These are phyloP conservation scores for Pachyrhizus erosus DNA, from an alignment of 306 rosid species.

Conservation along the genomic window DNA sequence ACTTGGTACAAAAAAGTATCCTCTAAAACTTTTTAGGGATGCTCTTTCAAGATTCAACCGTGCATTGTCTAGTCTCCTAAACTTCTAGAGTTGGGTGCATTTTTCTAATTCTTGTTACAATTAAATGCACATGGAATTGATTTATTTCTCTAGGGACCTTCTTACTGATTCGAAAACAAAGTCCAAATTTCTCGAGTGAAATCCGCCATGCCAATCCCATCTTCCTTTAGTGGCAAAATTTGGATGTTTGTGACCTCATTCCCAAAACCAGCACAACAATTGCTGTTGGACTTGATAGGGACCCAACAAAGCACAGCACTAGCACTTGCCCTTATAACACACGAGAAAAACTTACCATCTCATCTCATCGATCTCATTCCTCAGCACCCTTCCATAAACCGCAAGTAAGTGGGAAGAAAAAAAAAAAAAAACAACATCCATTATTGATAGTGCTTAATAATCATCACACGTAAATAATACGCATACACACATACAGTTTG, in stretches of 20 bases:
- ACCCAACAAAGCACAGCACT: constrained; percentile 54
- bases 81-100: constrained; percentile 10
- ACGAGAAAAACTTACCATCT: constrained; percentile 58
- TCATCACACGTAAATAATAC: constrained; percentile 8
- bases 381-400: constrained; percentile 35
- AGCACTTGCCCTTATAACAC: constrained; percentile 39
- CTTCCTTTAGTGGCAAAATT: constrained; percentile 54
- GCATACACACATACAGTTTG: constrained; percentile 16
- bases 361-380: constrained; percentile 45
- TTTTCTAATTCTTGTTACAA: constrained; percentile 30
- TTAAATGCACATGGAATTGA: constrained; percentile 30
- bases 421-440: background rate
- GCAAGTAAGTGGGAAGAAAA: background rate
- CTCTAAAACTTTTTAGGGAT: background rate
- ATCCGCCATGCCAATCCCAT: constrained; percentile 58
- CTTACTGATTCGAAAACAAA: constrained; percentile 37
- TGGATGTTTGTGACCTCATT: constrained; percentile 70
- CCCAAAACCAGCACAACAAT: constrained; percentile 59
- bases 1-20: background rate
- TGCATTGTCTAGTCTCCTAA: background rate
- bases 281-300: constrained; percentile 65
- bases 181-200: constrained; percentile 48
- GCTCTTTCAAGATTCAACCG: background rate
- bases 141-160: constrained; percentile 36
- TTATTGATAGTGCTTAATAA: background rate